A percentile compares a stretch with the other conserved stretches of the same genome.
These are phyloP conservation scores for Chlorella sp. DNA, from an alignment of 139 green algal species.

Conservation along the genomic window DNA sequence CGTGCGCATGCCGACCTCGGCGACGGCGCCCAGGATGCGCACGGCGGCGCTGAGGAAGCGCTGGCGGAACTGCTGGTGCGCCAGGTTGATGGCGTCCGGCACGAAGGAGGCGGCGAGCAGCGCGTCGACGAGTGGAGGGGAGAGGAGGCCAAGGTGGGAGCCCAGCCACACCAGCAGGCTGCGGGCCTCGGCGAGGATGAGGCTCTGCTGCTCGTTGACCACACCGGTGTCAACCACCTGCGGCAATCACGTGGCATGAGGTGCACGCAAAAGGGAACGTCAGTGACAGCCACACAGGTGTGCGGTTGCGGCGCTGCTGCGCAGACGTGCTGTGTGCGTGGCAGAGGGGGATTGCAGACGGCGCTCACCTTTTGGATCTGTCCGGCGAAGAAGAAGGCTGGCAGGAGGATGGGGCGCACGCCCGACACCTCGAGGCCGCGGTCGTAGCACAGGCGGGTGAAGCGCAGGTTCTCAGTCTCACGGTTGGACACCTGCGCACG, in stretches of 20 bases:
- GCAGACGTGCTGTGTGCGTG: no score
- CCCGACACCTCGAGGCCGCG: constrained; percentile 14
- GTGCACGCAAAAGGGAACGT: no score
- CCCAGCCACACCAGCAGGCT: constrained; percentile 49
- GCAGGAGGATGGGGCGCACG: constrained; percentile 61
- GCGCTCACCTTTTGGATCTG: constrained; percentile 44
- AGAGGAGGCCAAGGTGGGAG: constrained; percentile 35
- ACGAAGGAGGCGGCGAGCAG: background rate
- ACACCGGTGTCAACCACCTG: constrained; percentile 12
- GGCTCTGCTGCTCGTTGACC: constrained; percentile 33
- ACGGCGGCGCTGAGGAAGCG: background rate
- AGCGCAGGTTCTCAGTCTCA: constrained; percentile 14
- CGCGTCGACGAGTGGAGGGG: background rate
- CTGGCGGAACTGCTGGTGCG: background rate
- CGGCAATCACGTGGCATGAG: no score
- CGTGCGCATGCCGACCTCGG: background rate
- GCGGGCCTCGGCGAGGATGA: constrained; percentile 60
- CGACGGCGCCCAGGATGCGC: background rate
- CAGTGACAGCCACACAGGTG: no score
- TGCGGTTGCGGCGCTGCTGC: no score
- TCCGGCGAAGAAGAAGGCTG: constrained; percentile 67
- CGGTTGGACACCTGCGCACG: constrained; percentile 6
- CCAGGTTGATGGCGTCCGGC: background rate
- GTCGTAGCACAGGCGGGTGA: constrained; percentile 11
- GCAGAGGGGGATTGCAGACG: no score